phyloP scores from a whole-genome alignment of 2,329 filamentous ascomycete genomes.

The Exophiala calicioides region DNA sequence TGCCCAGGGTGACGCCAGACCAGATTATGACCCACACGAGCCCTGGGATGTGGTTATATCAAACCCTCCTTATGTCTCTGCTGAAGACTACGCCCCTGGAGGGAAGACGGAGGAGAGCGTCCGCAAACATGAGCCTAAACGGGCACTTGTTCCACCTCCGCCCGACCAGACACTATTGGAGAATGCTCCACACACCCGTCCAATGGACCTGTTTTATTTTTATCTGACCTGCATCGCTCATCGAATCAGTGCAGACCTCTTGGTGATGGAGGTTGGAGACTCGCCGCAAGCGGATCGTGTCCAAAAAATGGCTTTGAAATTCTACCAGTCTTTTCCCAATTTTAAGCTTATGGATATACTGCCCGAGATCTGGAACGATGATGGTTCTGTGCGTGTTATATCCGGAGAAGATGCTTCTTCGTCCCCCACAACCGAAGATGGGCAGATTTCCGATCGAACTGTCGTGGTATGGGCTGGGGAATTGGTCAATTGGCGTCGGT shows the following conservation, averaged over 20 bases:
- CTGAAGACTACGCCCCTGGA: conserved; percentile 55
- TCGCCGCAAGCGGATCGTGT: conserved; percentile 67
- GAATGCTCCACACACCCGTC: conserved; percentile 26
- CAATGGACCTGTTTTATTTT: conserved; percentile 65
- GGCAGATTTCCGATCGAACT: conserved; percentile 15
- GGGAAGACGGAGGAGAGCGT: conserved; percentile 70
- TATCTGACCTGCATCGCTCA: conserved; percentile 60
- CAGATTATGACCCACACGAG: neutral
- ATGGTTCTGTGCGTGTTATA: conserved; percentile 15
- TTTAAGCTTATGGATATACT: neutral
- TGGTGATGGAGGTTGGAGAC: conserved; percentile 73
- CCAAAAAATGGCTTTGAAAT: conserved; percentile 35
- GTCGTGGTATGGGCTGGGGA: conserved; percentile 14
- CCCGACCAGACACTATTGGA: conserved; percentile 36
- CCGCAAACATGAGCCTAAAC: conserved; percentile 74
- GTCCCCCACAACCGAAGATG: neutral
- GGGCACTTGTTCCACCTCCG: conserved; percentile 65
- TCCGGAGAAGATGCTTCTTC: neutral
- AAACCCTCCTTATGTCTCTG: conserved; percentile 90
- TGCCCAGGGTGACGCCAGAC: neutral
- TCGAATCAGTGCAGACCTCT: conserved; percentile 52
- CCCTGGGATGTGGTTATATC: conserved; percentile 70
- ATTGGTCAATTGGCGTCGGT: conserved; percentile 15
- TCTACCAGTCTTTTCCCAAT: neutral
- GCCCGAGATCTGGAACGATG: conserved; percentile 29